Percentiles rank a stretch among this genome's conserved stretches.
Evolutionary conservation across 192 early-diverging fungal species (phyloP).

Genomic region (Podila epigama): DNA sequence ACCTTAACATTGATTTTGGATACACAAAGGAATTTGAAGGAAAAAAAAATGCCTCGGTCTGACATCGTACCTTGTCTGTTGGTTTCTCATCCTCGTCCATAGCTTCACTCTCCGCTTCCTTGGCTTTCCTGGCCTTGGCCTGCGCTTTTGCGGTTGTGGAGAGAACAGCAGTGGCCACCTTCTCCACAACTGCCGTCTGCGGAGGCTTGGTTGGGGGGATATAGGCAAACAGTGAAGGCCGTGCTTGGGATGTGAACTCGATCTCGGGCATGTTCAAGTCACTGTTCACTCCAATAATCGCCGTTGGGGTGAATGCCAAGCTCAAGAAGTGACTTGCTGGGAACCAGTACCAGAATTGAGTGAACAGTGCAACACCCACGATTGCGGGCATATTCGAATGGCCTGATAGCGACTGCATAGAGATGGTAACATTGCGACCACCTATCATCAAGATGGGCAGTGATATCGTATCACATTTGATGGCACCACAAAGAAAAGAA

Average conservation of each 20-base stretch:
- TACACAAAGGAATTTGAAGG: not conserved
- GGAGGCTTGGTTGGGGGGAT: constrained; percentile 87
- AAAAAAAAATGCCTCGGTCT: constrained; percentile 26
- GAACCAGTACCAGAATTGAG: constrained; percentile 99
- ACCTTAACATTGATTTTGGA: not conserved
- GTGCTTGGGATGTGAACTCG: constrained; percentile 84
- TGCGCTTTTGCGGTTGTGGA: constrained; percentile 95
- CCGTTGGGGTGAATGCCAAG: constrained; percentile 95
- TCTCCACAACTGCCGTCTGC: constrained; percentile 80
- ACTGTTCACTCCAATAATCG: constrained; percentile 93
- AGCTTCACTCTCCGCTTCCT: constrained; percentile 52
- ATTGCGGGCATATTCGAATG: constrained; percentile 94
- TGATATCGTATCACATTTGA: too few species aligned
- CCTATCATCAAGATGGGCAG: too few species aligned
- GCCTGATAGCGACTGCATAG: constrained; percentile 85
- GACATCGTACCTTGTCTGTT: constrained; percentile 55
- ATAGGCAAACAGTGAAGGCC: constrained; percentile 92
- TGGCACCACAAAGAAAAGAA: not conserved
- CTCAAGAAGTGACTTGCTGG: constrained; percentile 95
- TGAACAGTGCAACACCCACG: constrained; percentile 98
- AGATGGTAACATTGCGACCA: constrained; percentile 97
- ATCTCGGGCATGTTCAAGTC: constrained; percentile 88
- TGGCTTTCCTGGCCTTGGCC: constrained; percentile 82
- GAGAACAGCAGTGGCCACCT: constrained; percentile 94
- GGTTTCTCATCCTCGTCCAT: constrained; percentile 68